phyloP scores from a whole-genome alignment of 2,329 filamentous ascomycete genomes.

The Incumbomyces lentus region DNA sequence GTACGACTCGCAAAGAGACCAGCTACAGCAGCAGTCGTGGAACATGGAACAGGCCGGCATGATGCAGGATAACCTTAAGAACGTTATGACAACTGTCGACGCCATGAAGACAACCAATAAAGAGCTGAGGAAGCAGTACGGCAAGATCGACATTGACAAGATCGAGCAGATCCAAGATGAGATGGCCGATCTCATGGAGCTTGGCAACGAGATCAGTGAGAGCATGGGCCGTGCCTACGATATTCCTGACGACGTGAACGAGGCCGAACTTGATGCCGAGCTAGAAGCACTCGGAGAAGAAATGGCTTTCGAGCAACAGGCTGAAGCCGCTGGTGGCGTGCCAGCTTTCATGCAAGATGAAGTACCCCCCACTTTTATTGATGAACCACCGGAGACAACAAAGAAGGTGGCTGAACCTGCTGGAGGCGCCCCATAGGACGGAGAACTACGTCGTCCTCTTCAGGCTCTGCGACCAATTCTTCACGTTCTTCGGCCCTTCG shows the following conservation, averaged over 20 bases:
- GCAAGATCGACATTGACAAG: slow-evolving; percentile 93
- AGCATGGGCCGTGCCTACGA: slow-evolving; percentile 85
- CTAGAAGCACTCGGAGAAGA: slow-evolving; percentile 89
- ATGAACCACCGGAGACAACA: slow-evolving; percentile 67
- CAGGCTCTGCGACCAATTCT: slow-evolving; percentile 17
- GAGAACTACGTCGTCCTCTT: slow-evolving; percentile 14
- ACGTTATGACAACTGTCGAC: slow-evolving; percentile 96
- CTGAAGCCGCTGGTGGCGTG: slow-evolving; percentile 32
- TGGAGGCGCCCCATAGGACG: slow-evolving; percentile 27
- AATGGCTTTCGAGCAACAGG: slow-evolving; percentile 66
- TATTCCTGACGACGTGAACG: slow-evolving; percentile 91
- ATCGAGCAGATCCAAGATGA: slow-evolving; percentile 97
- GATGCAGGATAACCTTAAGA: slow-evolving; percentile 98
- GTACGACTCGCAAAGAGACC: slow-evolving; percentile 88
- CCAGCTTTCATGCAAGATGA: slow-evolving; percentile 88
- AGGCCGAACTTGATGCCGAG: slow-evolving; percentile 92
- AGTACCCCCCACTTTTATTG: slow-evolving; percentile 76
- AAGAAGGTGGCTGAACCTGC: slow-evolving; percentile 76
- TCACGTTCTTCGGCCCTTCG: slow-evolving; percentile 53
- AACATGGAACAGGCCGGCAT: slow-evolving; percentile 98
- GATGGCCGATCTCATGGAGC: slow-evolving; percentile 96
- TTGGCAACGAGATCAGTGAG: slow-evolving; percentile 97
- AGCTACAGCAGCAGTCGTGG: slow-evolving; percentile 89
- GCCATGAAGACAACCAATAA: slow-evolving; percentile 96
- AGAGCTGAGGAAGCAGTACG: slow-evolving; percentile 83